These are phyloP conservation scores for Mitragyna speciosa DNA, from an alignment of 257 asterid genomes.

Conservation along the genomic window DNA sequence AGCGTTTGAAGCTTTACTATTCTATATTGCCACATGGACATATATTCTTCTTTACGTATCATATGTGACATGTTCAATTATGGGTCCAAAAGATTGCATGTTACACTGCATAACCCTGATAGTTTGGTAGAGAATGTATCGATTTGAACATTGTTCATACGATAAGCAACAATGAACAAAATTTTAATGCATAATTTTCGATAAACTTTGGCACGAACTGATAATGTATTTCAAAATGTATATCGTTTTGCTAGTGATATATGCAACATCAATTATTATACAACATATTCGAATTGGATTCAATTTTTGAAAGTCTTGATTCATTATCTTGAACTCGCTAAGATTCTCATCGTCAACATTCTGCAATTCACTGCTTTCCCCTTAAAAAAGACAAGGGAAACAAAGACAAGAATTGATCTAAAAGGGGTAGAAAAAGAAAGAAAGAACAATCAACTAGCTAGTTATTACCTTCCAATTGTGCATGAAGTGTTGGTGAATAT, in stretches of 20 bases:
- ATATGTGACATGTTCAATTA: neutral
- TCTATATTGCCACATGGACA: conserved; percentile 9
- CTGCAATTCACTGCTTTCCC: neutral
- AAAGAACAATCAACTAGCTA: neutral
- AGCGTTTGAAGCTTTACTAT: neutral
- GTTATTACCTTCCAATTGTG: neutral
- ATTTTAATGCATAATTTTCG: no score
- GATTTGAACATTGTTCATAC: no score
- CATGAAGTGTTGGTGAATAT: conserved; percentile 5
- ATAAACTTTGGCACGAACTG: no score
- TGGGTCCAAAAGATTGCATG: neutral
- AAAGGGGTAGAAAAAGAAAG: neutral
- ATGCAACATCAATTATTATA: no score
- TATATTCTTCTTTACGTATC: conserved; percentile 18
- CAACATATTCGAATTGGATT: no score
- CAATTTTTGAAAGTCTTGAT: no score
- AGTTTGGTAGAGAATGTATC: no score
- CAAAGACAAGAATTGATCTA: neutral
- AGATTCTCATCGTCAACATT: neutral
- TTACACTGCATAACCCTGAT: neutral
- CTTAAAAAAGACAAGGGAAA: no score
- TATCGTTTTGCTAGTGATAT: no score
- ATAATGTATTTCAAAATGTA: no score
- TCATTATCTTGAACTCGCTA: no score
- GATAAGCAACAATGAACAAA: no score